Percentiles rank a stretch among this genome's conserved stretches.
Conservation (phyloP, 192 early-diverging fungal genomes). For the Chytriomyces sp. region DNA sequence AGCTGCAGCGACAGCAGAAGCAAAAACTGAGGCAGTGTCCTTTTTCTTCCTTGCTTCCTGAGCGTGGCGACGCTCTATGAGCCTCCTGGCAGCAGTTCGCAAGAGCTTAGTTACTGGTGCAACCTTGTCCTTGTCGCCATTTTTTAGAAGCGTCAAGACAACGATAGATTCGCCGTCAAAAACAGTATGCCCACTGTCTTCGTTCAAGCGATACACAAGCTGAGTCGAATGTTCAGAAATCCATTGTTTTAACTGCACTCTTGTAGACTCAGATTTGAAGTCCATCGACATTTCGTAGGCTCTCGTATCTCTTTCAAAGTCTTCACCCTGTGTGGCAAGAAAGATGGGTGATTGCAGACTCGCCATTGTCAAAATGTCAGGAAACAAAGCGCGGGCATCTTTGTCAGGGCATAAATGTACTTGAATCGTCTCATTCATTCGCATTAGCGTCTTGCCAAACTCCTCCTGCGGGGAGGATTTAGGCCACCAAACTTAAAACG, state of each 20-base stretch:
- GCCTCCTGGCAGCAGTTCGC: conserved; percentile 1
- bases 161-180: conserved; percentile 19
- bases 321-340: conserved; percentile 12
- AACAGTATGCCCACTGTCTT: neutral
- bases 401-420: conserved; percentile 15
- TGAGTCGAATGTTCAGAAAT: conserved; percentile 20
- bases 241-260: conserved; percentile 1
- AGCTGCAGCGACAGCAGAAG: conserved; percentile 45
- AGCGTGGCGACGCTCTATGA: neutral
- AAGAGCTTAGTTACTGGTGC: neutral
- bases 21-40: neutral
- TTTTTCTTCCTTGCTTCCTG: neutral
- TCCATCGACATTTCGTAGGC: neutral
- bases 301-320: neutral
- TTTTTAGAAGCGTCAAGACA: conserved; percentile 26
- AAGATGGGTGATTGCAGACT: neutral
- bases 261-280: conserved; percentile 6
- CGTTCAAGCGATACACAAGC: conserved; percentile 3
- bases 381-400: neutral
- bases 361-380: neutral
- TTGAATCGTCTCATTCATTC: neutral
- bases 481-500: neutral
- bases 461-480: neutral
- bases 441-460: neutral
- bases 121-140: neutral